Percentiles rank a stretch among this genome's conserved stretches.
Evolutionary conservation across 768 basidiomycete species (phyloP).

Genomic region (Lactarius trivialis): DNA sequence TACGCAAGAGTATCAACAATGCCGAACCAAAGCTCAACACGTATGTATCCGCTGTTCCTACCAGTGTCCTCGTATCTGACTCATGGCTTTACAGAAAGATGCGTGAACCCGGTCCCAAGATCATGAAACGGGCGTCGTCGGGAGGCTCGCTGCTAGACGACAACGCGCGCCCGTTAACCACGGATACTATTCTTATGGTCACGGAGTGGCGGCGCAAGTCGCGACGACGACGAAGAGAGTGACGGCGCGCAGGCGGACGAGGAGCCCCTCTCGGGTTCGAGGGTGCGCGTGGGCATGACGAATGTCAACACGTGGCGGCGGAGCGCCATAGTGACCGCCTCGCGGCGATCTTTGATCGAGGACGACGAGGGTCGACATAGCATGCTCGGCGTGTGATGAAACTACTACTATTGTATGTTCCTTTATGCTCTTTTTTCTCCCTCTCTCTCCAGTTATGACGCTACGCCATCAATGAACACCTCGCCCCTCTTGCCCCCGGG

Average conservation of each 20-base stretch:
- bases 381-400: constrained; percentile 46
- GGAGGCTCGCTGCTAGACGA: constrained; percentile 7
- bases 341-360: constrained; percentile 33
- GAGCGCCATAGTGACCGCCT: constrained; percentile 26
- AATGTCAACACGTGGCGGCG: constrained; percentile 55
- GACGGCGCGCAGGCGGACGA: constrained; percentile 69
- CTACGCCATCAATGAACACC: not conserved
- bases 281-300: constrained; percentile 34
- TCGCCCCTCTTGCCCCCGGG: not conserved
- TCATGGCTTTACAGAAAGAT: constrained; percentile 54
- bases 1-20: constrained; percentile 81
- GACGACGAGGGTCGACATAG: constrained; percentile 57
- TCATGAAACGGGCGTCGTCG: constrained; percentile 5
- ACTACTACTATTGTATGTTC: not conserved
- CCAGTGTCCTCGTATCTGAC: constrained; percentile 12
- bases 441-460: not conserved
- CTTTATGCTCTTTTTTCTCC: not conserved
- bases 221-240: constrained; percentile 48
- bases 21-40: constrained; percentile 85
- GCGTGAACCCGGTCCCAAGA: constrained; percentile 66
- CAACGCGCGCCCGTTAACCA: constrained; percentile 23
- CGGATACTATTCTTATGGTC: constrained; percentile 21
- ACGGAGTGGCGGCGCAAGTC: constrained; percentile 48
- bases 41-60: constrained; percentile 39
- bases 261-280: constrained; percentile 36